Evolutionary conservation across 2,329 filamentous ascomycete genomes (phyloP).

Genomic region (Ampelomyces quisqualis): DNA sequence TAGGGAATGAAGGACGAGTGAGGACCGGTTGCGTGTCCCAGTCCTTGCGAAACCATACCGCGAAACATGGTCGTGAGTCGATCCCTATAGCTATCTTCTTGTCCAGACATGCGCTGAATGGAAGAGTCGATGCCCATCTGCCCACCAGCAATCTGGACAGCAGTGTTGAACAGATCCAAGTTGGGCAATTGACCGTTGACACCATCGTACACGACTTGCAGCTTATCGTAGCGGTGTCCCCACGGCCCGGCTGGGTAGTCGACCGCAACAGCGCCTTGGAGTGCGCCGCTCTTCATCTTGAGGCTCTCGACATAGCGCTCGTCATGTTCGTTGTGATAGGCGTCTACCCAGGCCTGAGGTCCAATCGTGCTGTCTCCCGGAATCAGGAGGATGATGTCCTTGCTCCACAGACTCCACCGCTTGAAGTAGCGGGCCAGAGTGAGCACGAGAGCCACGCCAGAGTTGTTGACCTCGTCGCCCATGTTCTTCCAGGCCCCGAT

Average conservation of each 20-base stretch:
- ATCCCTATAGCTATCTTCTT: slow-evolving; percentile 74
- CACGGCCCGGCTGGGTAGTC: slow-evolving; percentile 74
- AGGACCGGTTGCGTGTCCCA: slow-evolving; percentile 84
- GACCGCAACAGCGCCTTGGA: slow-evolving; percentile 90
- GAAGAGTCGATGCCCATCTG: slow-evolving; percentile 88
- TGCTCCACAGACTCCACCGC: slow-evolving; percentile 97
- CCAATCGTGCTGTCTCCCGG: slow-evolving; percentile 86
- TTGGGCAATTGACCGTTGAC: slow-evolving; percentile 95
- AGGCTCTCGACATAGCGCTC: slow-evolving; percentile 69
- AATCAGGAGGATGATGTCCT: slow-evolving; percentile 92
- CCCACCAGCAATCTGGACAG: slow-evolving; percentile 79
- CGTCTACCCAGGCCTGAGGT: slow-evolving; percentile 95
- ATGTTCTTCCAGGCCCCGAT: slow-evolving; percentile 87
- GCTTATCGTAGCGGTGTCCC: slow-evolving; percentile 77
- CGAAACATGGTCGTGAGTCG: slow-evolving; percentile 84
- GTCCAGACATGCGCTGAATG: slow-evolving; percentile 81
- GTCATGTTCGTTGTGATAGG: slow-evolving; percentile 89
- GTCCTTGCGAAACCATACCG: slow-evolving; percentile 87
- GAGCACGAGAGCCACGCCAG: slow-evolving; percentile 81
- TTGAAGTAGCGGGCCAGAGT: slow-evolving; percentile 94
- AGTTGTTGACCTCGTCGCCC: slow-evolving; percentile 75
- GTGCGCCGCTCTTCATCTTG: slow-evolving; percentile 84
- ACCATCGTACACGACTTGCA: slow-evolving; percentile 93
- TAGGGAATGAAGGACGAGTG: slow-evolving; percentile 98
- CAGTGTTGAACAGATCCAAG: slow-evolving; percentile 91